Conservation (phyloP, 225 moss, liverwort and hornwort species). For the Anthoceros angustus region DNA sequence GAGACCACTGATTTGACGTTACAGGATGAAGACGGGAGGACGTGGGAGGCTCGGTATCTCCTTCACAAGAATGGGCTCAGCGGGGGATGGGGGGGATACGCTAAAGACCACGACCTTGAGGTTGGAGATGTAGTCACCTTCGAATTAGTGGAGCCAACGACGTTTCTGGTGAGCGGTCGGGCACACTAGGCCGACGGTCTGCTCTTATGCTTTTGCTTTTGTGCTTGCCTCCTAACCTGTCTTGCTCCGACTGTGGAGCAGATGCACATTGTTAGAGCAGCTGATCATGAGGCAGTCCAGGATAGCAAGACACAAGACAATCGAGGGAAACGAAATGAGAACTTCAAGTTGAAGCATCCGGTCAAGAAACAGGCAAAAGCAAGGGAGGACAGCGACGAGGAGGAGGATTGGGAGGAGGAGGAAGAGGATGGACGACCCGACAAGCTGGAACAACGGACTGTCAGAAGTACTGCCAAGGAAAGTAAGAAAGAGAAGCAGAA, state of each 20-base stretch:
- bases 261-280: background rate
- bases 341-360: background rate
- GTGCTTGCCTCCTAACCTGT: background rate
- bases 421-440: background rate
- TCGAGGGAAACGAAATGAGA: background rate
- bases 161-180: conserved; percentile 16
- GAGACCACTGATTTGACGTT: conserved; percentile 16
- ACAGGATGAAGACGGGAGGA: conserved; percentile 23
- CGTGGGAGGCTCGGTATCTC: conserved; percentile 30
- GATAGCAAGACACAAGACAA: background rate
- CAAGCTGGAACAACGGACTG: too few species aligned
- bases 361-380: background rate
- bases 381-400: background rate
- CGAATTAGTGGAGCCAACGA: conserved; percentile 19
- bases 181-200: background rate
- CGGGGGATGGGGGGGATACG: conserved; percentile 37
- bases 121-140: conserved; percentile 30
- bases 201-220: background rate
- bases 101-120: conserved; percentile 21
- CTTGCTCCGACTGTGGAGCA: background rate
- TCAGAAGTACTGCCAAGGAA: too few species aligned
- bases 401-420: background rate
- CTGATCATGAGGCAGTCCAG: background rate
- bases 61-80: conserved; percentile 27
- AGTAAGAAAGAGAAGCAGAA: too few species aligned